Conservation (phyloP, 768 basidiomycete genomes). For the Arthromyces matolae region DNA sequence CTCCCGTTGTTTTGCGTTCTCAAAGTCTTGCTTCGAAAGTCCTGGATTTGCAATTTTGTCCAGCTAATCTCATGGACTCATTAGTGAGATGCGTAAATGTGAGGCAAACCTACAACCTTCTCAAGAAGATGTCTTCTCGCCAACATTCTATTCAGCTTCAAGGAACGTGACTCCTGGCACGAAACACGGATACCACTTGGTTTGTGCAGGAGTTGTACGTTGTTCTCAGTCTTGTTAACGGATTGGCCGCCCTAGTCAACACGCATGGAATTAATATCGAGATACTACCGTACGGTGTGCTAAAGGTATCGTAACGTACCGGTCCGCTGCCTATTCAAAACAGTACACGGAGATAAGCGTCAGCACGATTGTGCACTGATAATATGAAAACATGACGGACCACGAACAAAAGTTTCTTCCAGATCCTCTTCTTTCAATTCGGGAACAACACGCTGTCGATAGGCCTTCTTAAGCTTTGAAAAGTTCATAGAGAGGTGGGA, state of each 20-base stretch:
- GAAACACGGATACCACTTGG: conserved; percentile 84
- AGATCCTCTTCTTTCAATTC: conserved; percentile 75
- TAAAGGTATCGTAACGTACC: conserved; percentile 31
- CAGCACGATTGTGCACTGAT: too few species aligned
- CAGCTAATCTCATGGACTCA: conserved; percentile 42
- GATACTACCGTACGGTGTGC: conserved; percentile 14
- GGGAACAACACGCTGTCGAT: conserved; percentile 59
- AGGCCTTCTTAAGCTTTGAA: conserved; percentile 68
- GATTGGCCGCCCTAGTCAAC: conserved; percentile 79
- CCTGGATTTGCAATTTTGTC: conserved; percentile 74
- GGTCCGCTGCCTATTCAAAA: conserved; percentile 71
- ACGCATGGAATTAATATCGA: conserved; percentile 26
- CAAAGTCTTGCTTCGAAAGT: conserved; percentile 64
- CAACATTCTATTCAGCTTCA: conserved; percentile 71
- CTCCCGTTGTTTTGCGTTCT: conserved; percentile 70
- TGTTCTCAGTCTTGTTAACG: conserved; percentile 91
- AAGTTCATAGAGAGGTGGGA: conserved; percentile 42
- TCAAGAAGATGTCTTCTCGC: conserved; percentile 72
- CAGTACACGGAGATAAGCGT: conserved; percentile 1
- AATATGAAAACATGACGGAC: conserved; percentile 34
- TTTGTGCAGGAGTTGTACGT: conserved; percentile 85
- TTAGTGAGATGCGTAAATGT: conserved; percentile 16
- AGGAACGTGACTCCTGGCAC: conserved; percentile 86
- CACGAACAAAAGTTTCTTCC: conserved; percentile 86
- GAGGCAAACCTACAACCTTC: conserved; percentile 46